Evolutionary conservation across 1,139 yeast genomes (phyloP).

Genomic region (Geotrichum macrosporum): DNA sequence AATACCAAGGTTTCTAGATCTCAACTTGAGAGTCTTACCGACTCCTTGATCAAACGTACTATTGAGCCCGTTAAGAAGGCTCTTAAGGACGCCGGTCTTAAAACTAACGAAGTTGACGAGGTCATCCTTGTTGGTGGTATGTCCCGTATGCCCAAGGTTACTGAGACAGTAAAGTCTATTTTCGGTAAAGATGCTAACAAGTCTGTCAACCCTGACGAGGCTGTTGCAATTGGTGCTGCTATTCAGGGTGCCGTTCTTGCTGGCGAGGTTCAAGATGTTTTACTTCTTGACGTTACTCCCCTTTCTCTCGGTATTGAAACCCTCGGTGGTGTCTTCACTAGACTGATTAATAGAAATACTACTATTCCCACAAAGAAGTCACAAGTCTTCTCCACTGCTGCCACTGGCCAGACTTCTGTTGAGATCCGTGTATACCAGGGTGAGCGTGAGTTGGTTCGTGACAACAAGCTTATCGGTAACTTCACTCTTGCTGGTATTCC

Average conservation of each 20-base stretch:
- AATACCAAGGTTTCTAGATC: constrained; percentile 90
- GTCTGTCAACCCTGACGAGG: constrained; percentile 99
- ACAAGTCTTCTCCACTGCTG: constrained; percentile 97
- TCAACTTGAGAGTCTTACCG: constrained; percentile 89
- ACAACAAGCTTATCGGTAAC: constrained; percentile 98
- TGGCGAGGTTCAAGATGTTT: constrained; percentile 96
- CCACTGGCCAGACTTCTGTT: constrained; percentile 98
- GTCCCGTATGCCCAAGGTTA: constrained; percentile 99
- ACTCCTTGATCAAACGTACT: constrained; percentile 85
- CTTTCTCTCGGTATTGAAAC: constrained; percentile 97
- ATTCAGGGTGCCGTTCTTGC: constrained; percentile 98
- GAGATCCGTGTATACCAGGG: constrained; percentile 99
- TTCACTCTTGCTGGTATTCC: constrained; percentile 91
- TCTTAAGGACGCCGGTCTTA: constrained; percentile 86
- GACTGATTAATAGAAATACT: constrained; percentile 96
- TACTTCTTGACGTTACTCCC: constrained; percentile 94
- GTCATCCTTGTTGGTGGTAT: constrained; percentile 99
- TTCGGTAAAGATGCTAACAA: constrained; percentile 96
- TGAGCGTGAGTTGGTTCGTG: constrained; percentile 98
- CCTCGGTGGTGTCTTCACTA: constrained; percentile 97
- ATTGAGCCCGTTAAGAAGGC: constrained; percentile 98
- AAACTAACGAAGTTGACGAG: constrained; percentile 85
- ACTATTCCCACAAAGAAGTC: constrained; percentile 97
- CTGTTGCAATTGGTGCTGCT: constrained; percentile 99
- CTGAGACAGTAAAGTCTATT: constrained; percentile 88